Conservation (phyloP, 2,329 filamentous ascomycete genomes). For the Uncinocarpus reesii region DNA sequence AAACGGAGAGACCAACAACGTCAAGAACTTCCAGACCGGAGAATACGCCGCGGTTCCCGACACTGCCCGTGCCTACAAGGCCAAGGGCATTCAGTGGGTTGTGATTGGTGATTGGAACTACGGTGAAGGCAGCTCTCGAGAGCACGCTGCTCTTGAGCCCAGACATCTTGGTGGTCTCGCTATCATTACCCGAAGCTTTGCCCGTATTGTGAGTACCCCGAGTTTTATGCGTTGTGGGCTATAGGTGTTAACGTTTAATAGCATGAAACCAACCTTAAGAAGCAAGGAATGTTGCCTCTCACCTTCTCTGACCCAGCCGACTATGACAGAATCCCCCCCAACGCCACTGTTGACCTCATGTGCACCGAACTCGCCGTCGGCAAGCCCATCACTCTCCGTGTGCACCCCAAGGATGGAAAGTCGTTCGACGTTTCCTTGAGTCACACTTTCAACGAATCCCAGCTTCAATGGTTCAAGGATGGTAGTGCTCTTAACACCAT, state of each 20-base stretch:
- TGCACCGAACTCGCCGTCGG: slow-evolving; percentile 84
- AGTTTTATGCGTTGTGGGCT: background rate
- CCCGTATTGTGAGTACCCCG: slow-evolving; percentile 62
- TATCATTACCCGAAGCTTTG: slow-evolving; percentile 91
- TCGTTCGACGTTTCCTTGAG: slow-evolving; percentile 71
- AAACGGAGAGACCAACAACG: slow-evolving; percentile 95
- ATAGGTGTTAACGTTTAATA: slow-evolving; percentile 19
- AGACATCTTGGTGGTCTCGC: slow-evolving; percentile 93
- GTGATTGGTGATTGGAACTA: slow-evolving; percentile 99
- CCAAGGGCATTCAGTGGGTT: slow-evolving; percentile 91
- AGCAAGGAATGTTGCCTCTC: slow-evolving; percentile 99
- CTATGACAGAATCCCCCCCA: slow-evolving; percentile 91
- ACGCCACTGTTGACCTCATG: slow-evolving; percentile 83
- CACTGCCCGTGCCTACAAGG: slow-evolving; percentile 96
- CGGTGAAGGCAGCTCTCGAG: slow-evolving; percentile 92
- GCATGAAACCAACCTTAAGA: slow-evolving; percentile 99
- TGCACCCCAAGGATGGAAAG: slow-evolving; percentile 81
- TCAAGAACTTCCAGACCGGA: slow-evolving; percentile 79
- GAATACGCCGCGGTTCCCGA: slow-evolving; percentile 82
- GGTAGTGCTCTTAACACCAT: slow-evolving; percentile 97
- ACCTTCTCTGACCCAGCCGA: slow-evolving; percentile 91
- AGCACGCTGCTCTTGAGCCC: slow-evolving; percentile 96
- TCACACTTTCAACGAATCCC: slow-evolving; percentile 96
- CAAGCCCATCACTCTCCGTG: slow-evolving; percentile 81
- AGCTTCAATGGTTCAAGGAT: slow-evolving; percentile 99